Evolutionary conservation across 2,329 filamentous ascomycete genomes (phyloP), one percentile per base, ranked within the genome.

Genomic region (Pseudonectria foliicola): DNA sequence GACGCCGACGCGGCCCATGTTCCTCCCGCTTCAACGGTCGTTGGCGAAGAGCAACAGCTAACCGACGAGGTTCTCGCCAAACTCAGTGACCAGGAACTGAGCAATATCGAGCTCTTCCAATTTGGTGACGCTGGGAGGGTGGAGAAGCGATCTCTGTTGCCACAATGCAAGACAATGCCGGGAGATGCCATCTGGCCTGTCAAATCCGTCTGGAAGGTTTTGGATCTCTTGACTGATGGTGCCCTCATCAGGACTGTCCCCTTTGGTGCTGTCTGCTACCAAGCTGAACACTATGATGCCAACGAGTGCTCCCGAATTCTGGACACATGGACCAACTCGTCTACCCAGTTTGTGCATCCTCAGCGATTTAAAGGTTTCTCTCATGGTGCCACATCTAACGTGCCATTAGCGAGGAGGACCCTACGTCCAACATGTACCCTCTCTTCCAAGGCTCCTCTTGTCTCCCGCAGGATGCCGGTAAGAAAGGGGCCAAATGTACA

Each of bases 361-460:
- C 8, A 31, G 21, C 13, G 12, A n/a, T 27, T 7, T 14, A 12
- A 14, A 5, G 15, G 4, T 10, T 21, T 21, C 18, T 35, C 44
- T 10, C 7, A 36, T 25, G 33, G 28, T 14, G 7, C 28, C 6
- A 12, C 15, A 14, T 7, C 40, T 12, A 37, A 38, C 7, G 30
- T 7, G 11, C 25, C 10, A 5, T 16, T n/a, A 60, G 58, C 41
- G 48, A 53, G 24, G 37, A 46, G 5, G 57, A 65, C 37, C 62
- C 63, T 5, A 57, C 59, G 4, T 63, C 60, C 3, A 40, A 59
- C 40, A 62, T 62, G 56, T 62, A 54, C 34, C 58, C 61, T 16
- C 48, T 66, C n/a, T 65, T 54, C 42, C 48, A 62, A 40, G 60
- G 60, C 14, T 40, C 47, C 10, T 61, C 60, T 2, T 65, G 61